Evolutionary conservation across 805 yeast species (phyloP), one percentile per base, ranked within the genome.

Genomic region (Candida bentonensis): DNA sequence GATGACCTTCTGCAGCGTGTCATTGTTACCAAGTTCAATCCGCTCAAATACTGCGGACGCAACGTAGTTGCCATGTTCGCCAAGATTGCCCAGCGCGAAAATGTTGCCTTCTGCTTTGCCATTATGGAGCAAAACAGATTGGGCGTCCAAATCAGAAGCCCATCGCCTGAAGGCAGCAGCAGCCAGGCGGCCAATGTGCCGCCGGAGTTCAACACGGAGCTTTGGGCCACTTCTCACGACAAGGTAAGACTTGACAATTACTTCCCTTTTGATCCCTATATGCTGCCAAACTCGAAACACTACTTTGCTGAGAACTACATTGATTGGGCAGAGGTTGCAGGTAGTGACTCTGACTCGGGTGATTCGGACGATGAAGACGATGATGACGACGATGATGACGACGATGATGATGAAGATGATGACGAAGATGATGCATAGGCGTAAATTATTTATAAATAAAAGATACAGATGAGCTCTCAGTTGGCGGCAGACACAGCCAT

Each of bases 31-130:
- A 82, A 82, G 57, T 89, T 92, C 69, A 92, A 89, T 59, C 97
- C 97, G 3, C 71, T 89, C 54, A 85, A 86, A 59, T 89, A 78
- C 66, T 86, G 96, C 63, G 89, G 88, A 57, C 94, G 84, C 55
- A 85, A 94, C 15, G 96, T 89, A 41, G 95, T 88, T 48, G 71
- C 79, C 47, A 89, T 88, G 69, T 89, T 89, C 68, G 96, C 97
- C 11, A 80, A 86, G 51, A 76, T 92, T 36, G 85, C 97, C 2
- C 94, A 89, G 53, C 79, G 79, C 54, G 84, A 85, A 52, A 86
- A 85, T 56, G 82, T 85, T 17, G 94, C 94, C 43, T 89, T 88
- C 63, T 89, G 97, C 61, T 89, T 83, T 62, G 81, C 94, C 25
- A 83, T 92, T 40, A 84, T 92, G 49, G 96, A 89, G 55, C 84